Base-by-base conservation (phyloP, 1,284 basidiomycete genomes). In the Leccinum fallax region DNA sequence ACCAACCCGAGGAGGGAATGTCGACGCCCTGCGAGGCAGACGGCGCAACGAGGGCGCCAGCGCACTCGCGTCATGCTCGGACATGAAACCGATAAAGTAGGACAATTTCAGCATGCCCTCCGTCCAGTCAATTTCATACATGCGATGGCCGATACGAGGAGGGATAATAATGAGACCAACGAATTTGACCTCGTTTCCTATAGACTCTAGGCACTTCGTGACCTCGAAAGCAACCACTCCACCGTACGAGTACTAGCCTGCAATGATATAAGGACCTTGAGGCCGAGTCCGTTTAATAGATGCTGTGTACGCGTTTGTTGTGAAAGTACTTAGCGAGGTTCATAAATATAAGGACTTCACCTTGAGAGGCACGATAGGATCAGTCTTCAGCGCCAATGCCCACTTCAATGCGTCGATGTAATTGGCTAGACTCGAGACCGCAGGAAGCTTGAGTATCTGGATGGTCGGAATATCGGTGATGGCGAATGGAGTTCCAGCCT, bases 191-290 rank as follows among this genome's bases (percentile, higher is more conserved):
- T 68, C 65, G 26, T 75, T 74, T 2, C 77, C 77, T 57, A 66
- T 66, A 1, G 64, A 63, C 58, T 76, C 75, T 38, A 83, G 74
- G 19, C 66, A 63, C 63, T 80, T 79, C 5, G 73, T 75, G 15
- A 82, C 73, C 62, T 82, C 79, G 60, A 80, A 82, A 2, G 78
- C 79, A 15, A 79, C 76, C 52, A 77, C 77, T 43, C 80, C 81
- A 54, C 81, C 81, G 56, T 78, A 81, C 53, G 77, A 79, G 71
- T 32, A 32, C 30, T 82, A 82, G 5, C 81, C 81, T 0, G 76
- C 79, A 28, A 82, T 65, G 46, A 76, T 74, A 63, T 78, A 81
- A 2, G 81, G 80, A 0, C 81, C 81, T 1, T 59, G 64, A 6
- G 80, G 77, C 55, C 77, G 76, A 5, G 69, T 65, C 16, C 66